Conservation (phyloP, 2,329 filamentous ascomycete species). For the Aspergillus carbonarius region DNA sequence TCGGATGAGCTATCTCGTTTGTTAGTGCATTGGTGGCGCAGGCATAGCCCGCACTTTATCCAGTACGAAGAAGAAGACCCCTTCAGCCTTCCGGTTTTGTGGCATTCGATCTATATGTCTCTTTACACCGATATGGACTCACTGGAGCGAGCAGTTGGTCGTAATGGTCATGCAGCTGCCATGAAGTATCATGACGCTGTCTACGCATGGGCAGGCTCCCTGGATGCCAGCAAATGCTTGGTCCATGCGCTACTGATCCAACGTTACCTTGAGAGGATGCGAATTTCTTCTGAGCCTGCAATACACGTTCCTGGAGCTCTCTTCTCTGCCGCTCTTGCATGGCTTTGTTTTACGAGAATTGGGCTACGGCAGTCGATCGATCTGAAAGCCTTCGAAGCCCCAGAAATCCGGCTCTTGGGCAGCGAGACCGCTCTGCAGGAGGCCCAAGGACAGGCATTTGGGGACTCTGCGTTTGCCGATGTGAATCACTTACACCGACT, state of each 20-base stretch:
- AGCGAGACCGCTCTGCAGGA: conserved; percentile 17
- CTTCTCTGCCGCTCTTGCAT: conserved; percentile 16
- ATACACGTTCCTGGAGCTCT: conserved; percentile 21
- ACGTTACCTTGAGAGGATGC: conserved; percentile 18
- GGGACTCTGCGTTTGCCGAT: conserved; percentile 20
- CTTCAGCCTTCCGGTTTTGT: conserved; percentile 29
- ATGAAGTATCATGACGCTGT: not conserved
- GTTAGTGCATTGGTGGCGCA: conserved; percentile 24
- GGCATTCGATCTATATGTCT: conserved; percentile 31
- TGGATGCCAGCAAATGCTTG: conserved; percentile 20
- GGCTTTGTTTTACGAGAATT: conserved; percentile 21
- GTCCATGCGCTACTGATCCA: conserved; percentile 18
- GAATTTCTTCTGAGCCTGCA: conserved; percentile 18
- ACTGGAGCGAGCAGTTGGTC: conserved; percentile 28
- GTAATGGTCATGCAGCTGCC: conserved; percentile 20
- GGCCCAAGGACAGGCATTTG: conserved; percentile 17
- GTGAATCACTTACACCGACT: conserved; percentile 26
- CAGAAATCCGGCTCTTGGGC: conserved; percentile 26
- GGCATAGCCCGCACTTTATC: conserved; percentile 10
- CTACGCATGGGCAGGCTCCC: conserved; percentile 6
- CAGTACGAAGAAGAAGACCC: conserved; percentile 11
- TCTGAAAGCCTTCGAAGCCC: conserved; percentile 21
- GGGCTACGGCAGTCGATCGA: conserved; percentile 10
- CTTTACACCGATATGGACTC: conserved; percentile 29
- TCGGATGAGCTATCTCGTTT: conserved; percentile 7